A percentile compares a stretch with the other conserved stretches of the same genome.
These are phyloP conservation scores for Kodamaea anthophila DNA, from an alignment of 1,139 yeast genomes.

Conservation along the genomic window DNA sequence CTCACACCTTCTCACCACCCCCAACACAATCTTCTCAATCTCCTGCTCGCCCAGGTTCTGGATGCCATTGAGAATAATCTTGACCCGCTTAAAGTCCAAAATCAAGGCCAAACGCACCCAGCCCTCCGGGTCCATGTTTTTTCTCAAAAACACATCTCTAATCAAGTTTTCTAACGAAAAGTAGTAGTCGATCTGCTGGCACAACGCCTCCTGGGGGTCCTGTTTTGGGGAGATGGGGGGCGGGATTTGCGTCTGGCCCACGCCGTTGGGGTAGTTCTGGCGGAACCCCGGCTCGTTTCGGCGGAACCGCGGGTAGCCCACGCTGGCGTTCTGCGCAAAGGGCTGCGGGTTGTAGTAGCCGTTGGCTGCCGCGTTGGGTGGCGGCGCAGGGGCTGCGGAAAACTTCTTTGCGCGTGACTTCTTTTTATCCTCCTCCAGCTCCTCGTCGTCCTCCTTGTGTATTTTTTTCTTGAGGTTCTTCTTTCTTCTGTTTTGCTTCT, in stretches of 20 bases:
- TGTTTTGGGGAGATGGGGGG: conserved; percentile 47
- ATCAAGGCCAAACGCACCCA: conserved; percentile 60
- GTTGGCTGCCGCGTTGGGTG: conserved; percentile 2
- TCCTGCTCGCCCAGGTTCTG: conserved; percentile 21
- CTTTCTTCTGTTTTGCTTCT: conserved; percentile 30
- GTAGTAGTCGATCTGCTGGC: conserved; percentile 79
- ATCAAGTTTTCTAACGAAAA: conserved; percentile 81
- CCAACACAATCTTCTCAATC: conserved; percentile 24
- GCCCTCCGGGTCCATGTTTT: conserved; percentile 72
- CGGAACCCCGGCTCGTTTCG: conserved; percentile 10
- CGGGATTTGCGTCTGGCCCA: conserved; percentile 30
- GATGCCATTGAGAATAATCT: conserved; percentile 43
- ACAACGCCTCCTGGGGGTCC: conserved; percentile 42
- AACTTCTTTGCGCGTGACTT: too few relatives aligned
- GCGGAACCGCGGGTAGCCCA: conserved; percentile 18
- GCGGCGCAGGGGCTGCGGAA: neutral
- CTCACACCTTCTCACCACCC: conserved; percentile 29
- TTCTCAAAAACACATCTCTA: conserved; percentile 72
- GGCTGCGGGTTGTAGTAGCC: conserved; percentile 11
- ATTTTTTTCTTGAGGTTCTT: conserved; percentile 16
- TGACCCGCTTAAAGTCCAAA: conserved; percentile 69
- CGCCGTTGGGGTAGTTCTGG: conserved; percentile 16
- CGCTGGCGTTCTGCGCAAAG: conserved; percentile 21
- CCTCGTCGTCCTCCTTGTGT: conserved; percentile 4
- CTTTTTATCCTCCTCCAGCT: neutral